These are phyloP conservation scores for Meyerozyma guilliermondii DNA, from an alignment of 1,139 yeast genomes.

Conservation along the genomic window DNA sequence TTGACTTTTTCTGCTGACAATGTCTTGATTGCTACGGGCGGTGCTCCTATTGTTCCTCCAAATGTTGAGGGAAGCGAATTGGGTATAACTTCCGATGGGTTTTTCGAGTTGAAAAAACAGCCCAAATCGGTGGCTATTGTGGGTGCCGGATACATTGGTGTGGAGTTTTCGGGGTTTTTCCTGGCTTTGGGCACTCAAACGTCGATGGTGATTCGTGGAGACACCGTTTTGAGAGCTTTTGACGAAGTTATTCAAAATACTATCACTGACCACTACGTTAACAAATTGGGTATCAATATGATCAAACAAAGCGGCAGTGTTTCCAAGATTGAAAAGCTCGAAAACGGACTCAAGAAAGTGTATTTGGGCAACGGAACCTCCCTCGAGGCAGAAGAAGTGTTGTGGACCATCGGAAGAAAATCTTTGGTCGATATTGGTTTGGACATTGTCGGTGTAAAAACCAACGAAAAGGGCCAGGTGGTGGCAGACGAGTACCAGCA, in stretches of 20 bases:
- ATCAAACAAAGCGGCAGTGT: conserved; percentile 63
- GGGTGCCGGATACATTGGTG: conserved; percentile 97
- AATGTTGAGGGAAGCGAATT: conserved; percentile 72
- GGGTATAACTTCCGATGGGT: conserved; percentile 90
- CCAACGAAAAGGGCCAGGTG: conserved; percentile 54
- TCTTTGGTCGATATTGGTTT: conserved; percentile 71
- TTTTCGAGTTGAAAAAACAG: conserved; percentile 72
- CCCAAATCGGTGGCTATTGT: conserved; percentile 92
- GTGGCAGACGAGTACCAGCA: conserved; percentile 84
- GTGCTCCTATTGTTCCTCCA: conserved; percentile 70
- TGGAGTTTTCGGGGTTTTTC: conserved; percentile 93
- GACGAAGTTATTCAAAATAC: conserved; percentile 78
- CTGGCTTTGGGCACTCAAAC: conserved; percentile 84
- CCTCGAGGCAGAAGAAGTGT: conserved; percentile 70
- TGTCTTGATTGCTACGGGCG: conserved; percentile 89
- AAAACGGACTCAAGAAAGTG: conserved; percentile 59
- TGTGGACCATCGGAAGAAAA: conserved; percentile 94
- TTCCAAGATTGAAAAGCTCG: conserved; percentile 53
- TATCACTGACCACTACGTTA: conserved; percentile 71
- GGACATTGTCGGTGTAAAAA: conserved; percentile 67
- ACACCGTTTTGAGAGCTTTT: conserved; percentile 80
- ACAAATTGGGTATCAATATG: conserved; percentile 75
- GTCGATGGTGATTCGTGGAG: conserved; percentile 84
- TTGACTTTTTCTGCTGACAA: conserved; percentile 74
- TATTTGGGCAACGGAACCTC: conserved; percentile 47